phyloP scores from a whole-genome alignment of 257 asterid species.

The Fraxinus pennsylvanica region DNA sequence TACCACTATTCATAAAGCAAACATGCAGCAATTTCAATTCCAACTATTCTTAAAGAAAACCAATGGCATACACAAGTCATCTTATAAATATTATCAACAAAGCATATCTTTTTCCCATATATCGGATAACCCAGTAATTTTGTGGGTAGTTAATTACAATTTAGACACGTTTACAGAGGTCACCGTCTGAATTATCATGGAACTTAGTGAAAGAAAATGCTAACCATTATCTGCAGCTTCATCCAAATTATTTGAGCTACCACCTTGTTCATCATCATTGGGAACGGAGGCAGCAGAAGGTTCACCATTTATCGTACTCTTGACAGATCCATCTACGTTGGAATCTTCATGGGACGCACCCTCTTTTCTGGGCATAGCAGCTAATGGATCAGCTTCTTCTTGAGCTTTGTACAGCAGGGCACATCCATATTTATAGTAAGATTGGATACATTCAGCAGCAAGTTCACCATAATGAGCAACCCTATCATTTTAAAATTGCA shows the following conservation, averaged over 20 bases:
- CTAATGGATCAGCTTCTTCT: constrained; percentile 91
- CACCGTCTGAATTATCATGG: constrained; percentile 3
- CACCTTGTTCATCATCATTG: constrained; percentile 45
- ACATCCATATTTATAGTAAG: constrained; percentile 80
- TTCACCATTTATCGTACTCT: constrained; percentile 51
- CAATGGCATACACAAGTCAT: background rate
- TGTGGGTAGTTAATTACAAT: background rate
- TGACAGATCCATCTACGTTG: constrained; percentile 50
- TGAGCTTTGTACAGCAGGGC: constrained; percentile 81
- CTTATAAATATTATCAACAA: background rate
- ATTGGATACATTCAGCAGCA: constrained; percentile 75
- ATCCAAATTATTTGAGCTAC: constrained; percentile 37
- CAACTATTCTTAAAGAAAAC: background rate
- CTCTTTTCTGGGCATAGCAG: constrained; percentile 70
- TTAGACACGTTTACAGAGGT: background rate
- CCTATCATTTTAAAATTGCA: constrained; percentile 35
- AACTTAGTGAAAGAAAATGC: constrained; percentile 30
- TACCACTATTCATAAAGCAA: background rate
- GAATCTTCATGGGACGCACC: constrained; percentile 54
- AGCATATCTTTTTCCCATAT: background rate
- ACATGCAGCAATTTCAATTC: background rate
- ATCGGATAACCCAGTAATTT: background rate
- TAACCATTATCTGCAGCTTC: constrained; percentile 39
- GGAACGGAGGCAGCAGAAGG: constrained; percentile 63
- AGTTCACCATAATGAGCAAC: constrained; percentile 84